A percentile compares a stretch with the other conserved stretches of the same genome.
Conservation (phyloP, 441 rosid species). For the Erodium trifolium region DNA sequence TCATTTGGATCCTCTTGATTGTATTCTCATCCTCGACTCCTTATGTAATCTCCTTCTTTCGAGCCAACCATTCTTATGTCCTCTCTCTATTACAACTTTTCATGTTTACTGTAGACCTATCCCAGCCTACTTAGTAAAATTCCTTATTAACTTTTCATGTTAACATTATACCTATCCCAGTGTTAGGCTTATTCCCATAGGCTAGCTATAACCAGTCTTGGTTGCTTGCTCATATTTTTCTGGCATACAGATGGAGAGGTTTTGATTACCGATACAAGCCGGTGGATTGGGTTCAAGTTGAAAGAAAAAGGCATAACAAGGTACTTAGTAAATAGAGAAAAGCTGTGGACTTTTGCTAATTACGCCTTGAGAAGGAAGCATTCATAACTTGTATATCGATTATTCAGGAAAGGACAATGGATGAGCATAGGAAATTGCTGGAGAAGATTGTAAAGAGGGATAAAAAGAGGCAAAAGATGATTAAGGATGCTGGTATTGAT, state of each 20-base stretch:
- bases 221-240: background rate
- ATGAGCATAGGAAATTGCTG: conserved; percentile 51
- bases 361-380: too few species aligned
- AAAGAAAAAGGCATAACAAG: conserved; percentile 47
- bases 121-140: too few species aligned
- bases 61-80: too few species aligned
- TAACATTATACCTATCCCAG: too few species aligned
- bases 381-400: conserved; percentile 6
- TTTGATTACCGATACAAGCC: conserved; percentile 38
- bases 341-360: background rate
- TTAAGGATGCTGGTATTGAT: conserved; percentile 71
- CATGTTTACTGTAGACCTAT: too few species aligned
- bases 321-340: conserved; percentile 21
- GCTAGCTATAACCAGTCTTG: background rate
- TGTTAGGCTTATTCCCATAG: too few species aligned
- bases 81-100: too few species aligned
- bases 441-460: conserved; percentile 51
- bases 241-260: conserved; percentile 52
- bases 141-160: too few species aligned
- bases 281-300: conserved; percentile 37
- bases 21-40: too few species aligned
- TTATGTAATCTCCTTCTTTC: too few species aligned
- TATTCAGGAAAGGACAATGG: conserved; percentile 61
- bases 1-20: too few species aligned
- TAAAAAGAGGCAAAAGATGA: conserved; percentile 53